Conservation (phyloP, 306 rosid genomes). For the apple (Malus domestica) region ASM211411v1 NC_041792.1:31387907-31388406, state of each 20-base stretch:
- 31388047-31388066: slow-evolving; percentile 24
- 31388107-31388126: not conserved
- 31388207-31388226: slow-evolving; percentile 59
- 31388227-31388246: slow-evolving; percentile 61
- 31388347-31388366: slow-evolving; percentile 64
- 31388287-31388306: slow-evolving; percentile 34
- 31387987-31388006: not conserved
- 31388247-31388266: slow-evolving; percentile 38
- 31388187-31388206: slow-evolving; percentile 63
- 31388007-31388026: slow-evolving; percentile 10
- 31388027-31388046: not conserved
- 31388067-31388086: slow-evolving; percentile 14
- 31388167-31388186: slow-evolving; percentile 69
- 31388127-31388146: not conserved
- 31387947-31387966: slow-evolving; percentile 5
- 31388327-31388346: slow-evolving; percentile 23
- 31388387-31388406: not conserved
- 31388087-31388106: not conserved
- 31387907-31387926: not conserved
- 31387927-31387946: slow-evolving; percentile 25
- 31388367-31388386: not conserved
- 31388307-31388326: slow-evolving; percentile 88
- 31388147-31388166: slow-evolving; percentile 45
- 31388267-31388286: slow-evolving; percentile 84
- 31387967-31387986: slow-evolving; percentile 1